Evolutionary conservation across 257 asterid genomes (phyloP).

Genomic region (Craterostigma plantagineum): DNA sequence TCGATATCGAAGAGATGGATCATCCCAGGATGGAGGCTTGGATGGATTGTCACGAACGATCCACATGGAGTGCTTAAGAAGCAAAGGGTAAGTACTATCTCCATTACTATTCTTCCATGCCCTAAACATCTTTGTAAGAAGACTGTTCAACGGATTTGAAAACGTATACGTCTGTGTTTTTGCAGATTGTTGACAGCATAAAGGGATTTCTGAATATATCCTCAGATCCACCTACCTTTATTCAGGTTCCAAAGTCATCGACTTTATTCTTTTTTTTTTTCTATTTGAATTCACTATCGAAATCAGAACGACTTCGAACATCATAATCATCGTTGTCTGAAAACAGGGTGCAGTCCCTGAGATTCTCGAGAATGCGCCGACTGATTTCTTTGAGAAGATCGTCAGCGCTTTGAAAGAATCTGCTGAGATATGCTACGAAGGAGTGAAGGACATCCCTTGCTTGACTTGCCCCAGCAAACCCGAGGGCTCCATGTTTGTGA

Average conservation of each 20-base stretch:
- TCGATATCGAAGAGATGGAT: slow-evolving; percentile 85
- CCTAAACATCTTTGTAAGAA: too few species aligned
- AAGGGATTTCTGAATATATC: slow-evolving; percentile 41
- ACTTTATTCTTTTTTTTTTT: neutral
- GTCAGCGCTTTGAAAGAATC: slow-evolving; percentile 25
- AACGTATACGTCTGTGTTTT: neutral
- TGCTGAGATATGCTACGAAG: slow-evolving; percentile 32
- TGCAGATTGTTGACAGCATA: slow-evolving; percentile 66
- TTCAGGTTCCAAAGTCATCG: slow-evolving; percentile 34
- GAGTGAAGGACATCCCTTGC: slow-evolving; percentile 41
- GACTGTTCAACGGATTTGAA: too few species aligned
- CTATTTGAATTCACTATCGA: too few species aligned
- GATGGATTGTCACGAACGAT: slow-evolving; percentile 72
- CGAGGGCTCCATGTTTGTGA: slow-evolving; percentile 69
- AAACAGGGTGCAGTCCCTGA: slow-evolving; percentile 63
- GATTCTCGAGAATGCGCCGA: slow-evolving; percentile 41
- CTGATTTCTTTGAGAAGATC: slow-evolving; percentile 37
- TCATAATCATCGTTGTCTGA: too few species aligned
- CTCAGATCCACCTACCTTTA: slow-evolving; percentile 59
- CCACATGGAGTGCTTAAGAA: slow-evolving; percentile 34
- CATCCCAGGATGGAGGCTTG: slow-evolving; percentile 93
- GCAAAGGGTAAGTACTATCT: slow-evolving; percentile 30
- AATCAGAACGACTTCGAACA: too few species aligned
- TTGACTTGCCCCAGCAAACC: slow-evolving; percentile 74
- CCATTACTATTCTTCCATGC: too few species aligned